phyloP scores from a whole-genome alignment of 1,139 yeast genomes.

The Saccharomyces hybrid region DNA sequence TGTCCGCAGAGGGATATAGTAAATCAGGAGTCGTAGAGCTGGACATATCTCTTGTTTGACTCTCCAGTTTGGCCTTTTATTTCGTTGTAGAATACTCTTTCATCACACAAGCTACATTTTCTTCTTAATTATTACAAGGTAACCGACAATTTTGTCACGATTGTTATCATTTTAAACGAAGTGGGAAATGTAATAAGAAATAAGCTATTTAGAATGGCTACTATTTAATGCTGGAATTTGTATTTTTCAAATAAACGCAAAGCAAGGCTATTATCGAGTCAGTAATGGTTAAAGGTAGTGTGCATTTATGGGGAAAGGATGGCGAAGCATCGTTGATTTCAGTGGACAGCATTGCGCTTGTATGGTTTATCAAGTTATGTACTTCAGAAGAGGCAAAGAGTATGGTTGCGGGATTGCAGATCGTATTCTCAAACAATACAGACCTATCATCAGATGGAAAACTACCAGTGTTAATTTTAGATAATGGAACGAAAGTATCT shows the following conservation, averaged over 20 bases:
- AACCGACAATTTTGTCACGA: too few relatives aligned
- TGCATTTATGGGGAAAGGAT: constrained; percentile 27
- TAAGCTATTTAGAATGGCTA: too few relatives aligned
- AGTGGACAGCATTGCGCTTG: constrained; percentile 28
- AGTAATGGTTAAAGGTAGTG: not conserved
- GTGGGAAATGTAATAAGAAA: too few relatives aligned
- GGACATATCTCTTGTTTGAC: constrained; percentile 4
- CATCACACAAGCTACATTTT: not conserved
- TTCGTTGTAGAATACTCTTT: not conserved
- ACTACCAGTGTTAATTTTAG: constrained; percentile 46
- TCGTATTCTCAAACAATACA: constrained; percentile 34
- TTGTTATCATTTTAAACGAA: too few relatives aligned
- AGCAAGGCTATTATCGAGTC: not conserved
- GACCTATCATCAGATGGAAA: constrained; percentile 45
- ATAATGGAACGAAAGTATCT: constrained; percentile 29
- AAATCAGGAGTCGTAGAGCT: constrained; percentile 1
- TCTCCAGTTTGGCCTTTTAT: not conserved
- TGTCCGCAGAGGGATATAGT: not conserved
- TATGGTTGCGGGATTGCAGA: constrained; percentile 6
- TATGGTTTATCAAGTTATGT: constrained; percentile 18
- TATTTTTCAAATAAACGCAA: too few relatives aligned
- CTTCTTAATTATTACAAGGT: too few relatives aligned
- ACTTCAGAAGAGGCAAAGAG: constrained; percentile 2
- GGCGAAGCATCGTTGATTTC: constrained; percentile 22
- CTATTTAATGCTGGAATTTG: too few relatives aligned